Base-by-base conservation (phyloP, 1,139 yeast genomes). In the Kluyveromyces sp. region DNA sequence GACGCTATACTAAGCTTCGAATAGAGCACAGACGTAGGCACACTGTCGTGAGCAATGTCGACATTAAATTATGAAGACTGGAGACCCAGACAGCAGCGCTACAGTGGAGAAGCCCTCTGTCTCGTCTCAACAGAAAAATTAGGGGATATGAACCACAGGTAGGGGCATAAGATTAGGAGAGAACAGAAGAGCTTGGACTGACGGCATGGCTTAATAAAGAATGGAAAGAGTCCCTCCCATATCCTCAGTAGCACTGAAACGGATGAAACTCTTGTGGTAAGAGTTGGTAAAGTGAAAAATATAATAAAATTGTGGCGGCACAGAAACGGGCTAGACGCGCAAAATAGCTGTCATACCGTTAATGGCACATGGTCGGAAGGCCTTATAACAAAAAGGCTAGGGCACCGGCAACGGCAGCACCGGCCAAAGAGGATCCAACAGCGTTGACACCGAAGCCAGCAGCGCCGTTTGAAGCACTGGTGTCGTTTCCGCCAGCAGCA, bases 321-420 rank as follows among this genome's bases (percentile, higher is more conserved):
- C n/a, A 26, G 29, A 9, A 12, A 9, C 9, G 12, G 29, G 29
- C 29, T 26, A 26, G 29, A 26, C 29, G 29, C 11, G 13, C 34
- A 31, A 13, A 15, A 4, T 4, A n/a, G n/a, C n/a, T n/a, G n/a
- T n/a, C n/a, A n/a, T n/a, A n/a, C n/a, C n/a, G n/a, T n/a, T n/a
- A n/a, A n/a, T n/a, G n/a, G n/a, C n/a, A n/a, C n/a, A 19, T 32
- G 12, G 17, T n/a, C 15, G 19, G 7, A 15, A 8, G 25, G 9
- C 39, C 43, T 48, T 41, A 55, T 38, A 55, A 45, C 47, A 56
- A 47, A 41, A 55, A 50, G 40, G 58, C 62, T 38, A 56, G 45
- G 39, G 60, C 60, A 46, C 60, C 58, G 22, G 58, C 60, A 4
- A 52, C 50, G 22, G 55, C 58, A 31, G 58, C 61, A 42, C 54